These are phyloP conservation scores for Spizellomyces sp. DNA, from an alignment of 192 early-diverging fungal genomes.

Conservation along the genomic window DNA sequence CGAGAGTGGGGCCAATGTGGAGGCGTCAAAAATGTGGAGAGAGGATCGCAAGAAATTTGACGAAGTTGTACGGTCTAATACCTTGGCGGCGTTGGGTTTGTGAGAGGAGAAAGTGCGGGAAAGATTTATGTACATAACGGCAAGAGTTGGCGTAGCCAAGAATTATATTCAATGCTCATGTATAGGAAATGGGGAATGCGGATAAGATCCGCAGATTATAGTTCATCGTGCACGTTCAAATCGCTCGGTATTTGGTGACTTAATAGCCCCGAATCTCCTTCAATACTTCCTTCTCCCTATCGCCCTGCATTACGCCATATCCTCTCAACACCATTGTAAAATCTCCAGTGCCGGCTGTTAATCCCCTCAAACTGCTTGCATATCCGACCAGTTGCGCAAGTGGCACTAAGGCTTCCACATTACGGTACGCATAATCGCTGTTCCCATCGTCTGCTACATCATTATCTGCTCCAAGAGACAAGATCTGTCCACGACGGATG, in stretches of 20 bases:
- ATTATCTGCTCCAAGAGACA: constrained; percentile 47
- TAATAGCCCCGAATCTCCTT: constrained; percentile 65
- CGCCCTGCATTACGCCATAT: constrained; percentile 75
- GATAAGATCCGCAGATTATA: too few species aligned
- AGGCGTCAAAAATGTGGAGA: constrained; percentile 97
- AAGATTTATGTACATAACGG: too few species aligned
- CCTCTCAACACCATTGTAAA: constrained; percentile 85
- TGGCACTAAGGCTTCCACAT: constrained; percentile 50
- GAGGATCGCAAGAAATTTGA: constrained; percentile 82
- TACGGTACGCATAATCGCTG: constrained; percentile 22
- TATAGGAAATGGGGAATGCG: too few species aligned
- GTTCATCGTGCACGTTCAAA: too few species aligned
- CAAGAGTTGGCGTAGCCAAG: too few species aligned
- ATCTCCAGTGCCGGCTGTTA: constrained; percentile 82
- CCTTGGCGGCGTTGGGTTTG: constrained; percentile 78
- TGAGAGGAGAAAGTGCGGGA: constrained; percentile 2
- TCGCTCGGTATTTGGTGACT: background rate
- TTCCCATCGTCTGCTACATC: constrained; percentile 26
- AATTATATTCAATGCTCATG: too few species aligned
- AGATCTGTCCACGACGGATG: constrained; percentile 69
- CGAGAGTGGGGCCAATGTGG: constrained; percentile 97
- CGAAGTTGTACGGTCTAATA: constrained; percentile 74
- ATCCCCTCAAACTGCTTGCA: constrained; percentile 73
- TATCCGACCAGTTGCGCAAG: constrained; percentile 86
- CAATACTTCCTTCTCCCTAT: constrained; percentile 72